Percentiles rank a stretch among this genome's conserved stretches.
These are phyloP conservation scores for Mycena epipterygia DNA, from an alignment of 768 basidiomycete species.

Conservation along the genomic window DNA sequence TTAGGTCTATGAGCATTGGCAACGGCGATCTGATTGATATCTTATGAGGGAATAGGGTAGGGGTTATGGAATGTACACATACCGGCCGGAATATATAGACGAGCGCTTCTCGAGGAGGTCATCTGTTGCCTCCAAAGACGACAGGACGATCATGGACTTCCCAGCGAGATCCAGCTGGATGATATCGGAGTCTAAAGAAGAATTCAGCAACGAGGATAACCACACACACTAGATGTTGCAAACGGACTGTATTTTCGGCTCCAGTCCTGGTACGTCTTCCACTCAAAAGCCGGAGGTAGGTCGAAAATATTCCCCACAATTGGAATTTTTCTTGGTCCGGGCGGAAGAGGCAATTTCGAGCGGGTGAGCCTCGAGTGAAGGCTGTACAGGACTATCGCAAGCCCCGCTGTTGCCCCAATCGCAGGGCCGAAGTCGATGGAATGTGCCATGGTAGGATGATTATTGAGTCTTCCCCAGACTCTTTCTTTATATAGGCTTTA, in stretches of 20 bases:
- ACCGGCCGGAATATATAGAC: not conserved
- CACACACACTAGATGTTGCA: not conserved
- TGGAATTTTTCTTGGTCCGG: conserved; percentile 58
- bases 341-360: conserved; percentile 41
- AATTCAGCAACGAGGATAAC: not conserved
- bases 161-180: conserved; percentile 46
- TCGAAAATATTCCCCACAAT: conserved; percentile 60
- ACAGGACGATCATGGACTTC: conserved; percentile 49
- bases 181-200: conserved; percentile 40
- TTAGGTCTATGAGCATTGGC: not conserved
- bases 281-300: conserved; percentile 54
- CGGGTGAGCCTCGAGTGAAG: not conserved
- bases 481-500: no score
- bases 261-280: conserved; percentile 57
- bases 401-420: not conserved
- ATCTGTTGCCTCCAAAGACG: conserved; percentile 40
- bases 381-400: not conserved
- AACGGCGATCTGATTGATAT: not conserved
- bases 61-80: no score
- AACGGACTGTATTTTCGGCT: conserved; percentile 46
- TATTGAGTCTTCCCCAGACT: no score
- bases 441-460: no score
- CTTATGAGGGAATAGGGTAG: not conserved
- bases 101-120: conserved; percentile 55
- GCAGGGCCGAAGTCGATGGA: no score